Evolutionary conservation across 2,329 filamentous ascomycete species (phyloP), one percentile per base, ranked within the genome.

Genomic region (Aureobasidium vineae): DNA sequence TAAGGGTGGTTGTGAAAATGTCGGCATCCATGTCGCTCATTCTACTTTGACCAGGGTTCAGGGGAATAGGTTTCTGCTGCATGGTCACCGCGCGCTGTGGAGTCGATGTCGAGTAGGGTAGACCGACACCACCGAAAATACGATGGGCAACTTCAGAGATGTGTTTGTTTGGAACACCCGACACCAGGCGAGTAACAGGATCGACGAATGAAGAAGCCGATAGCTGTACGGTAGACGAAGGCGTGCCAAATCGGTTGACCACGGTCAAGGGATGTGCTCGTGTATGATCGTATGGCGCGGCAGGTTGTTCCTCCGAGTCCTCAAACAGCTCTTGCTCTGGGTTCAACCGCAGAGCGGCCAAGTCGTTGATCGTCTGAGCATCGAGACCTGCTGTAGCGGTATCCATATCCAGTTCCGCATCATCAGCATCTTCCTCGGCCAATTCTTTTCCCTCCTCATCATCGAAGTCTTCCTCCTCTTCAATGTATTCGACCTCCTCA

Each of bases 1-100:
- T 80, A 21, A 90, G 84, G 0, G 85, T 84, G 1, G 89, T 85
- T 66, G 93, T 79, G 73, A 88, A 93, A 4, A 85, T 84, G 77
- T 94, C 89, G 1, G 87, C 89, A 70, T 93, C 88, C 61, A 93
- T 90, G 65, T 90, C 85, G 2, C 83, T 84, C 89, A 94, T 91
- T 49, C 83, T 83, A 68, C 82, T 80, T 69, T 90, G 85, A 21
- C 83, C 82, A 0, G 89, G 86, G 65, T 87, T 82, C 52, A 93
- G 77, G 1, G 85, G 82, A 33, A 93, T 85, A 0, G 85, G 82
- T 68, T 84, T 85, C 79, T 91, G 90, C 19, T 84, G 82, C 38
- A 84, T 79, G 38, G 79, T 84, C 72, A 79, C 85, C 72, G 79
- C 84, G 19, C 71, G 75, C 2, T 82, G 78, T 0, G 90, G 88